Conservation (phyloP, 179 eudicot genomes). For the Heliamphora pulchella region DNA sequence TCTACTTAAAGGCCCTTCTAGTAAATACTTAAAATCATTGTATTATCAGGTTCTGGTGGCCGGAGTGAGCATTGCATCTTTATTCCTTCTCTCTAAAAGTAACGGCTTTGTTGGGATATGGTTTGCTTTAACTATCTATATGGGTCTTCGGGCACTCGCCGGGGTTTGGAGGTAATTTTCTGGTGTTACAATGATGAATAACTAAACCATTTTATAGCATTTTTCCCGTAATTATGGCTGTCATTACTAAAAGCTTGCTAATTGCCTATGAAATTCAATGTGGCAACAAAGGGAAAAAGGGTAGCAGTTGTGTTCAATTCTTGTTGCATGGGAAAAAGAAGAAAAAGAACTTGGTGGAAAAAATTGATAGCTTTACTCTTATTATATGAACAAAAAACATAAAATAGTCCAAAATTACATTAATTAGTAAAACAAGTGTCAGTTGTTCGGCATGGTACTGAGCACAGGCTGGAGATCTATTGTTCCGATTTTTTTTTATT, state of each 20-base stretch:
- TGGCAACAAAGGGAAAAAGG: neutral
- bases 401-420: too few relatives aligned
- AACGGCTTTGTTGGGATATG: constrained; percentile 85
- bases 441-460: too few relatives aligned
- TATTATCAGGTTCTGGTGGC: constrained; percentile 60
- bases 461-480: too few relatives aligned
- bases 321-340: neutral
- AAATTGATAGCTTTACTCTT: neutral
- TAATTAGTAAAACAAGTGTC: too few relatives aligned
- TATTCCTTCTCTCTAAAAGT: constrained; percentile 50
- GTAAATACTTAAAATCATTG: neutral
- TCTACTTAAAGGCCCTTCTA: neutral
- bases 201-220: neutral
- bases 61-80: constrained; percentile 48
- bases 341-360: neutral
- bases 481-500: too few relatives aligned
- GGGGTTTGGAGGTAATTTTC: constrained; percentile 80
- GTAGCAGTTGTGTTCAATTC: neutral
- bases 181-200: neutral
- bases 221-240: neutral
- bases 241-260: neutral
- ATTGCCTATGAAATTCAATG: neutral
- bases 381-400: too few relatives aligned
- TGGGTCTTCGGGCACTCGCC: constrained; percentile 75
- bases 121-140: constrained; percentile 75